phyloP scores from a whole-genome alignment of 441 rosid species.

The Cnidoscolus chayamansa region DNA sequence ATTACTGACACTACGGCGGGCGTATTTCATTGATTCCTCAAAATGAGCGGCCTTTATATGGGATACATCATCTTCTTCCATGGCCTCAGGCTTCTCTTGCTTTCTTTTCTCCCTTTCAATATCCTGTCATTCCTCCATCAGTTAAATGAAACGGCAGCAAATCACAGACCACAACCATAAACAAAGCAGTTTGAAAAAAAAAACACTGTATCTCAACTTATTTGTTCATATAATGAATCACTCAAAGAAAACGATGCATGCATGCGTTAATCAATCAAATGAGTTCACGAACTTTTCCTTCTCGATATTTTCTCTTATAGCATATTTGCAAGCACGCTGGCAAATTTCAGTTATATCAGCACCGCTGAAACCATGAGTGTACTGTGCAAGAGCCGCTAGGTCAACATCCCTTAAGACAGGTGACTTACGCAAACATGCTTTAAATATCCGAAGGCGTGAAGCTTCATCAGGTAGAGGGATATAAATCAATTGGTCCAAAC shows the following conservation, averaged over 20 bases:
- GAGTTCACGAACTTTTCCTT: slow-evolving; percentile 28
- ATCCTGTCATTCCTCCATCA: slow-evolving; percentile 33
- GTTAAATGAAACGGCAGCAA: not conserved
- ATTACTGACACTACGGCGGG: slow-evolving; percentile 57
- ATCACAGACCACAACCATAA: not conserved
- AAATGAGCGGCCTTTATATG: slow-evolving; percentile 59
- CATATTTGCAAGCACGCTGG: slow-evolving; percentile 62
- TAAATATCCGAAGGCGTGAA: slow-evolving; percentile 50
- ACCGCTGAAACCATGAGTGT: slow-evolving; percentile 56
- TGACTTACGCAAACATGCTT: slow-evolving; percentile 52
- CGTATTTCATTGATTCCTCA: slow-evolving; percentile 60
- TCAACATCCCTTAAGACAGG: slow-evolving; percentile 53
- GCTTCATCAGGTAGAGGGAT: slow-evolving; percentile 61
- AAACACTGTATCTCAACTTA: not conserved
- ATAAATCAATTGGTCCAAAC: slow-evolving; percentile 56
- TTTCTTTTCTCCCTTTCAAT: slow-evolving; percentile 50
- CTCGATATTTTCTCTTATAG: slow-evolving; percentile 59
- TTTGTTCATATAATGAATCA: no score
- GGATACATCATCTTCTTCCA: slow-evolving; percentile 50
- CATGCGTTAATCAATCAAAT: not conserved
- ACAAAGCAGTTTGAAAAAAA: no score
- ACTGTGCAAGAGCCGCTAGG: slow-evolving; percentile 43
- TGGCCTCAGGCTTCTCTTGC: slow-evolving; percentile 47
- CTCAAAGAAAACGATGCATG: not conserved
- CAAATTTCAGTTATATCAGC: slow-evolving; percentile 71